A percentile compares a stretch with the other conserved stretches of the same genome.
Evolutionary conservation across 768 basidiomycete species (phyloP).

Genomic region (Omphalotus guepiniiformis): DNA sequence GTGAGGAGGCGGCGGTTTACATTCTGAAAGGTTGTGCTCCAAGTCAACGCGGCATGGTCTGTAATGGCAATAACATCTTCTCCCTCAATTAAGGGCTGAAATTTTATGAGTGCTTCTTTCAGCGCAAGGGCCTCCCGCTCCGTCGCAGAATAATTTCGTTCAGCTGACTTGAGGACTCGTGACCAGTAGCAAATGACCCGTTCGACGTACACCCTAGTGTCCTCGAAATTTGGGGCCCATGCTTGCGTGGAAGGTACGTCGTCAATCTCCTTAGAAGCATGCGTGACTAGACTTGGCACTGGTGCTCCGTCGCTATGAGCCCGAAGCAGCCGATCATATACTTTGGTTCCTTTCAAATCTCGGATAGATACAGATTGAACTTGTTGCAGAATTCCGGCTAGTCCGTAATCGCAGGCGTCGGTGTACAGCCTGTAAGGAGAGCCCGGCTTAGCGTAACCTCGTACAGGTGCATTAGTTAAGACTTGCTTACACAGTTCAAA

Average conservation of each 20-base stretch:
- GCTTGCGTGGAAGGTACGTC: not conserved
- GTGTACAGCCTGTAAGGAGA: not conserved
- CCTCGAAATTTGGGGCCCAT: not conserved
- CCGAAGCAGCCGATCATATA: not conserved
- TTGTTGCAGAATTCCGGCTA: not conserved
- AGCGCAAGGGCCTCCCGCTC: not conserved
- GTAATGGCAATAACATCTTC: slow-evolving; percentile 13
- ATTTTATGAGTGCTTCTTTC: not conserved
- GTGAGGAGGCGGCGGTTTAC: slow-evolving; percentile 16
- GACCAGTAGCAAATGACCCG: not conserved
- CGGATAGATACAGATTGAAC: not conserved
- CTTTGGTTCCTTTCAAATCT: not conserved
- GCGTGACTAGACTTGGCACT: not conserved
- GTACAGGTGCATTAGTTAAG: not conserved
- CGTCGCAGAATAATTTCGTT: not conserved
- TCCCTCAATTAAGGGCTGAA: slow-evolving; percentile 24
- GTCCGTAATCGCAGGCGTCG: not conserved
- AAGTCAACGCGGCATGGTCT: slow-evolving; percentile 15
- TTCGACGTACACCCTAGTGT: not conserved
- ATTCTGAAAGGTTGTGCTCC: slow-evolving; percentile 14
- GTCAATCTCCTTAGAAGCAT: not conserved
- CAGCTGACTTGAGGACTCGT: not conserved
- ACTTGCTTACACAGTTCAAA: not conserved
- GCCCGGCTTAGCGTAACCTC: not conserved
- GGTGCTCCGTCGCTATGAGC: not conserved